Percentiles rank a stretch among this genome's conserved stretches.
These are phyloP conservation scores for Cystobasidium sp. DNA, from an alignment of 1,284 basidiomycete genomes.

Conservation along the genomic window DNA sequence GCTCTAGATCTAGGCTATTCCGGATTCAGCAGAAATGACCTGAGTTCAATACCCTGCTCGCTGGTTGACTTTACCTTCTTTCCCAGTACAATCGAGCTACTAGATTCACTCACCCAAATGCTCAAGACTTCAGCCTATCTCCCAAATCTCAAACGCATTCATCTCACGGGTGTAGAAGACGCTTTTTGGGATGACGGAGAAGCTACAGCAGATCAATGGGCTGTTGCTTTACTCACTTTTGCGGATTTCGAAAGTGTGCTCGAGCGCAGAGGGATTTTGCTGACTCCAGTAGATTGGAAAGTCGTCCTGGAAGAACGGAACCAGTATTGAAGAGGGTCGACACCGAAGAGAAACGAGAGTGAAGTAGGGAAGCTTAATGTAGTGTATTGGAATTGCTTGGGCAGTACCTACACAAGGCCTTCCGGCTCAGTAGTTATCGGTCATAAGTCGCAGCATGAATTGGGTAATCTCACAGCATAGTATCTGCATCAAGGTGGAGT, in stretches of 20 bases:
- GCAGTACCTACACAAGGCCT: too few relatives aligned
- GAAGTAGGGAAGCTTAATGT: too few relatives aligned
- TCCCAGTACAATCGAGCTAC: conserved; percentile 12
- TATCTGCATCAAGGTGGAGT: too few relatives aligned
- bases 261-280: background rate
- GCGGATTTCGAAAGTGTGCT: conserved; percentile 10
- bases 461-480: too few relatives aligned
- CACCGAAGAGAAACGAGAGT: background rate
- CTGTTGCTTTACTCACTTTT: background rate
- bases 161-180: conserved; percentile 4
- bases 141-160: conserved; percentile 3
- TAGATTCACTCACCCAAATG: background rate
- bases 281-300: background rate
- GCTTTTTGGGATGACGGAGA: conserved; percentile 30
- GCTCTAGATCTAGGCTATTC: conserved; percentile 16
- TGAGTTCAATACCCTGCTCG: background rate
- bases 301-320: conserved; percentile 1
- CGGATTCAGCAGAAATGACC: background rate
- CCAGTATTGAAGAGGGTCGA: background rate
- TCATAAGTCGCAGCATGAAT: too few relatives aligned
- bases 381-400: too few relatives aligned
- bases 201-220: conserved; percentile 2
- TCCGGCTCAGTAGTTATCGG: too few relatives aligned
- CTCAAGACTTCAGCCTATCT: background rate
- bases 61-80: conserved; percentile 13